Percentiles rank a stretch among this genome's conserved stretches.
Evolutionary conservation across 768 basidiomycete species (phyloP).

Genomic region (Russula brevipes): DNA sequence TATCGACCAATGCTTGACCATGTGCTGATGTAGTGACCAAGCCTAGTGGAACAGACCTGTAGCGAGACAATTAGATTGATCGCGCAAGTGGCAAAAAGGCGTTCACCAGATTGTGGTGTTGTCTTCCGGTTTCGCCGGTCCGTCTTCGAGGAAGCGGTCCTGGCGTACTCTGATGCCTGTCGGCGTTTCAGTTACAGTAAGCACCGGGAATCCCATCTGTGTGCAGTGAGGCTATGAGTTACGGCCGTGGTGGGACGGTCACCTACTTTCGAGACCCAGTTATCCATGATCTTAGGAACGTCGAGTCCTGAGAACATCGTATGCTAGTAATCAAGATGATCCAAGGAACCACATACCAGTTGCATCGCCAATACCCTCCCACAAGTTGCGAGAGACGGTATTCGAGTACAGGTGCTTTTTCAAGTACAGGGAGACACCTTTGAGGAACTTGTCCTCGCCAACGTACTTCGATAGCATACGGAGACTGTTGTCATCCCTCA

Average conservation of each 20-base stretch:
- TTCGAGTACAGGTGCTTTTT: conserved; percentile 84
- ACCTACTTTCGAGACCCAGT: conserved; percentile 78
- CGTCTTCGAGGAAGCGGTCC: conserved; percentile 88
- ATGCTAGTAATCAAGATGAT: neutral
- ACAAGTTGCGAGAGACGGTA: conserved; percentile 80
- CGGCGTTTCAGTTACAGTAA: conserved; percentile 74
- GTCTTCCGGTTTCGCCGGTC: conserved; percentile 69
- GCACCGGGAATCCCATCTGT: conserved; percentile 79
- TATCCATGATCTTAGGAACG: conserved; percentile 77
- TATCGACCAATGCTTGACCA: conserved; percentile 58
- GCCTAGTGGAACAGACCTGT: conserved; percentile 76
- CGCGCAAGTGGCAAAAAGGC: neutral
- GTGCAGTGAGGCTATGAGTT: neutral
- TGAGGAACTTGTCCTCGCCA: conserved; percentile 82
- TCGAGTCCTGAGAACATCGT: conserved; percentile 45
- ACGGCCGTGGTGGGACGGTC: neutral
- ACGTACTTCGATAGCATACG: conserved; percentile 89
- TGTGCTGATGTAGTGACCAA: conserved; percentile 55
- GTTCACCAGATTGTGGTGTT: conserved; percentile 83
- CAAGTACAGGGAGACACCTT: conserved; percentile 87
- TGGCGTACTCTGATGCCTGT: conserved; percentile 77
- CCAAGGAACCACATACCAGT: conserved; percentile 41
- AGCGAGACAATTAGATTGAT: neutral
- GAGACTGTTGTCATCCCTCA: conserved; percentile 47
- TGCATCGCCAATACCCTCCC: conserved; percentile 76